Evolutionary conservation across 495 filamentous ascomycete genomes (phyloP), one percentile per base, ranked within the genome.

Genomic region (Daldinia vernicosa): DNA sequence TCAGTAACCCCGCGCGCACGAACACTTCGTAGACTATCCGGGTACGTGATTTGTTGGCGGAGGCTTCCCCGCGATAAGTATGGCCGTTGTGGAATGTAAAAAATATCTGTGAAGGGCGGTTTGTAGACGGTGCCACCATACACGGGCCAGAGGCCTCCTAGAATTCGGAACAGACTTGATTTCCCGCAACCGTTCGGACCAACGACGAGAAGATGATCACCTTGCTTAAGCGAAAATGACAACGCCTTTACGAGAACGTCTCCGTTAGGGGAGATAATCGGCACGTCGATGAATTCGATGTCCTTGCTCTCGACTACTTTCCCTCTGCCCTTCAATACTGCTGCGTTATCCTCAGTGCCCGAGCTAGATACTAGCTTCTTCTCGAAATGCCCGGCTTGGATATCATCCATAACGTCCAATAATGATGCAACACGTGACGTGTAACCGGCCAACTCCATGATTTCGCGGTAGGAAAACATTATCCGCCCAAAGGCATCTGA

Each of bases 111-210:
- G 69, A 93, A 92, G 0, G 90, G 89, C 5, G 96, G 95, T 76
- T 97, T 98, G 72, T 90, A 87, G 26, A 99, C 95, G 1, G 85
- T 91, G 39, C 95, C 95, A 63, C 95, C 95, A 80, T 98, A 98
- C 33, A 98, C 96, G n/a, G 95, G 95, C 95, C 95, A 99, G 0
- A 99, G 87, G 7, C 95, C 95, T 56, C 95, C 95, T 35, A 99
- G 86, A 75, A 99, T 99, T 27, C 95, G 89, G 84, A 99, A 99
- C 4, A 99, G 87, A 19, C 91, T 94, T 0, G 93, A 97, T 79
- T 99, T 99, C 43, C 95, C 95, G 79, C 95, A 99, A 24, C 95
- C 95, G 77, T 99, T 99, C 17, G 95, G 95, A 2, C 95, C 95
- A 27, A 98, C 92, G 52, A 99, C 96, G 37, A 99, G 86, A 9